Evolutionary conservation across 164 flowering plant species (phyloP), one percentile per base, ranked within the genome.

Genomic region (Vitis rotundifolia): DNA sequence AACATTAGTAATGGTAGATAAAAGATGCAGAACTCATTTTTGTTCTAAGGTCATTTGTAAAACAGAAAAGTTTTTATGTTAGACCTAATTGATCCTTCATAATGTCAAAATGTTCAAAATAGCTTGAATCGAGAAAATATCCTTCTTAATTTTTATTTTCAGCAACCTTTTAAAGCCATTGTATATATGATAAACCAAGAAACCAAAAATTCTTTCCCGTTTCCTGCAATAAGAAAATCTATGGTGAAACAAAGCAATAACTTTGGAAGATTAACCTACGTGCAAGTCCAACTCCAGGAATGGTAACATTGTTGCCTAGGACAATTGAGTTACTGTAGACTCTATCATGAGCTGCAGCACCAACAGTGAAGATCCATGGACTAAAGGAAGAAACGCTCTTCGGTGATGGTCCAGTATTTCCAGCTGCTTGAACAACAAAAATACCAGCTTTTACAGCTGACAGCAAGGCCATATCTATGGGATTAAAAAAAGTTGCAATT

Each of bases 331-430:
- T 95, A 53, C 74, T 69, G 69, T 95, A 95, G 9, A 71, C 72
- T 77, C 99, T 82, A 71, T 93, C 97, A 78, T 95, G 99, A 63
- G 93, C 70, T 13, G 97, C 88, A 70, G 99, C 97, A 73, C 99
- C 99, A 74, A 93, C 97, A 15, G 94, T 93, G 77, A 87, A 95
- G 63, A 95, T 95, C 99, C 99, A 95, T 63, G 99, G 99, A 69
- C 99, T 95, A 82, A 93, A 95, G 65, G 99, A 95, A 72, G 93
- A 86, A 59, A 95, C 75, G 78, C 99, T 95, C 75, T 80, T 91
- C 54, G 96, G 92, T 22, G 96, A 82, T 44, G 99, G 99, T 61
- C 99, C 99, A 60, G 99, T 95, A 69, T 95, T 95, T 7, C 99
- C 99, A 26, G 99, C 98, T 68, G 99, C 99, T 84, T 95, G 99